phyloP scores from a whole-genome alignment of 2,329 filamentous ascomycete genomes.

The Aspergillus jensenii region DNA sequence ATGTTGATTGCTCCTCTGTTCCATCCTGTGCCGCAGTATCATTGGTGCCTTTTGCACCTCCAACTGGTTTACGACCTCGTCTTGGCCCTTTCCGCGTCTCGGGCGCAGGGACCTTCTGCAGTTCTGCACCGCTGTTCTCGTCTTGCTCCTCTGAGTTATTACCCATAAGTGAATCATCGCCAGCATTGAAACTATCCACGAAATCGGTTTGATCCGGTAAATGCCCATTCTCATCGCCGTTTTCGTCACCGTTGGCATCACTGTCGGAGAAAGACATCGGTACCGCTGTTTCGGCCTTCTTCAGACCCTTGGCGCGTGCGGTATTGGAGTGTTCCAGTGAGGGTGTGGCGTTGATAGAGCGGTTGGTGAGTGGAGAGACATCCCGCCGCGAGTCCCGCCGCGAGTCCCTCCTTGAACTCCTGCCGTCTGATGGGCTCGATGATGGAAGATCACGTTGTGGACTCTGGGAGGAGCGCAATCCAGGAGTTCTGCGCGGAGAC shows the following conservation, averaged over 20 bases:
- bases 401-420: constrained; percentile 24
- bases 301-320: constrained; percentile 21
- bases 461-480: constrained; percentile 43
- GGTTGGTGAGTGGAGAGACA: constrained; percentile 36
- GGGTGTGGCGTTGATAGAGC: constrained; percentile 33
- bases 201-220: constrained; percentile 28
- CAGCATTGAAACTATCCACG: constrained; percentile 26
- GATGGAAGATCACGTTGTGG: constrained; percentile 32
- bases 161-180: constrained; percentile 24
- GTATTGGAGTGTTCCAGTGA: constrained; percentile 26
- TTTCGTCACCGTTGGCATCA: constrained; percentile 28
- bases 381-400: constrained; percentile 29
- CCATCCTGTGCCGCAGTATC: constrained; percentile 15
- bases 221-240: constrained; percentile 33
- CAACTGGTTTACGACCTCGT: constrained; percentile 20
- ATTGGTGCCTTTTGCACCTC: constrained; percentile 13
- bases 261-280: constrained; percentile 36
- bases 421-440: constrained; percentile 41
- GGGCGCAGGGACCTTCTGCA: constrained; percentile 12
- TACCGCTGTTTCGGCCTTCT: constrained; percentile 20
- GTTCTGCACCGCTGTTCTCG: constrained; percentile 19
- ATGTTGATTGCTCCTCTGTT: constrained; percentile 16
- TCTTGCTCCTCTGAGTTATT: constrained; percentile 18
- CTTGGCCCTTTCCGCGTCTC: constrained; percentile 14
- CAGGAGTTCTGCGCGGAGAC: constrained; percentile 43